Evolutionary conservation across 129 eudicot genomes (phyloP).

Genomic region (Artemisia annua): DNA sequence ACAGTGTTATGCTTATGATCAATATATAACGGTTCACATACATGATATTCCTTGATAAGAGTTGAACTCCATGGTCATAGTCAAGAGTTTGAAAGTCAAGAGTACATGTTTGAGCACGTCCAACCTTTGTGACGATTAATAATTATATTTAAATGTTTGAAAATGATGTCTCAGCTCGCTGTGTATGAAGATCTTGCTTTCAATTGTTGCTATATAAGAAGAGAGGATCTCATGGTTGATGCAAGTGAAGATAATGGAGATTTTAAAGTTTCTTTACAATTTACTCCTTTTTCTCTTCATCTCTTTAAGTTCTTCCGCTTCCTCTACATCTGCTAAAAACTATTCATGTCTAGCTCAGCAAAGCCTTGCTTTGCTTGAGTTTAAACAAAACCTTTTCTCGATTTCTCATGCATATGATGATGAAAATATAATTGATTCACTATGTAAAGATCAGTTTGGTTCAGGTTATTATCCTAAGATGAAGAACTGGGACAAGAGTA

Average conservation of each 20-base stretch:
- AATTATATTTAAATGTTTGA: too few relatives aligned
- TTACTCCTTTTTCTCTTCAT: background rate
- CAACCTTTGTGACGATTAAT: too few relatives aligned
- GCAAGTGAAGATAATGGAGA: background rate
- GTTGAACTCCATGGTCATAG: too few relatives aligned
- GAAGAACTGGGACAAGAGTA: slow-evolving; percentile 18
- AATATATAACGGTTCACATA: too few relatives aligned
- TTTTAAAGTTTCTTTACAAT: background rate
- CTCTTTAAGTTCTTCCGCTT: background rate
- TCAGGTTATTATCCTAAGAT: background rate
- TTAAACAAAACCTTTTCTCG: slow-evolving; percentile 5
- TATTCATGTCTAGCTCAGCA: background rate
- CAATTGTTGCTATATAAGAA: too few relatives aligned
- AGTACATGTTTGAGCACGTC: too few relatives aligned
- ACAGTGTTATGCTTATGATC: too few relatives aligned
- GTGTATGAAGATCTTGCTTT: too few relatives aligned
- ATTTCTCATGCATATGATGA: background rate
- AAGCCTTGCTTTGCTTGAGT: slow-evolving; percentile 12
- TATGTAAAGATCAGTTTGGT: background rate
- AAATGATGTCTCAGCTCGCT: too few relatives aligned
- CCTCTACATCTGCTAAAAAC: background rate
- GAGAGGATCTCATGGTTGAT: background rate
- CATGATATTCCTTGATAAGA: too few relatives aligned
- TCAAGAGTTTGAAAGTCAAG: too few relatives aligned
- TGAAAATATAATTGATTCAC: background rate